These are phyloP conservation scores for Rhizoclosmatium sp. DNA, from an alignment of 192 early-diverging fungal genomes.

Conservation along the genomic window DNA sequence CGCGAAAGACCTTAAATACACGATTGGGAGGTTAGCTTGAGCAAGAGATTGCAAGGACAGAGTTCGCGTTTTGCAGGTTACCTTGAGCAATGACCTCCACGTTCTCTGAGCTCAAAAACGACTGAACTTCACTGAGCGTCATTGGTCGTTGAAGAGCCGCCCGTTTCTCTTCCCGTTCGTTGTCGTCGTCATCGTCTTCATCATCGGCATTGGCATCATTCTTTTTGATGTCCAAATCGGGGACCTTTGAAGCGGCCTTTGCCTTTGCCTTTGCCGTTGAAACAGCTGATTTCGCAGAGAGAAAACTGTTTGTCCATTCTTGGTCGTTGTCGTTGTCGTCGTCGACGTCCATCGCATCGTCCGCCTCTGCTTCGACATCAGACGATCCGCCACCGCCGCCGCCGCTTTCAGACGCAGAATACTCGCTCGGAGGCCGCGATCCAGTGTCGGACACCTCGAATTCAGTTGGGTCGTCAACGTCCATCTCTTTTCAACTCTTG, in stretches of 20 bases:
- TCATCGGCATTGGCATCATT: conserved; percentile 20
- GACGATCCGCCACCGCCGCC: background rate
- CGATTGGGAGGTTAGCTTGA: background rate
- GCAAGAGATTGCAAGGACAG: background rate
- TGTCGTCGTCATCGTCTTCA: conserved; percentile 25
- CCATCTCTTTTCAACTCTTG: background rate
- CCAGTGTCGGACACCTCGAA: no score
- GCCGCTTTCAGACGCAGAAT: no score
- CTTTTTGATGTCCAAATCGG: conserved; percentile 1
- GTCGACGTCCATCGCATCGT: conserved; percentile 1
- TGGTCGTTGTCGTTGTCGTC: conserved; percentile 1
- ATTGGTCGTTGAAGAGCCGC: background rate
- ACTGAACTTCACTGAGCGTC: conserved; percentile 28
- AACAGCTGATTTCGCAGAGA: background rate
- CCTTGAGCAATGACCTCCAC: conserved; percentile 37
- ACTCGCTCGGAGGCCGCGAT: no score
- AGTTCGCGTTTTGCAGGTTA: background rate
- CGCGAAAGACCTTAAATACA: conserved; percentile 31
- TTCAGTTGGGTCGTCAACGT: background rate
- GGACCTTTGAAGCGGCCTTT: background rate
- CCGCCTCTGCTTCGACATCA: background rate
- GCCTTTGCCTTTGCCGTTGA: background rate
- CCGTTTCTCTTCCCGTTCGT: conserved; percentile 7
- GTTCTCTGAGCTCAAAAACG: conserved; percentile 36
- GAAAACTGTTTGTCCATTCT: background rate